A percentile compares a stretch with the other conserved stretches of the same genome.
These are phyloP conservation scores for Limnanthes douglasii DNA, from an alignment of 345 rosid genomes.

Conservation along the genomic window DNA sequence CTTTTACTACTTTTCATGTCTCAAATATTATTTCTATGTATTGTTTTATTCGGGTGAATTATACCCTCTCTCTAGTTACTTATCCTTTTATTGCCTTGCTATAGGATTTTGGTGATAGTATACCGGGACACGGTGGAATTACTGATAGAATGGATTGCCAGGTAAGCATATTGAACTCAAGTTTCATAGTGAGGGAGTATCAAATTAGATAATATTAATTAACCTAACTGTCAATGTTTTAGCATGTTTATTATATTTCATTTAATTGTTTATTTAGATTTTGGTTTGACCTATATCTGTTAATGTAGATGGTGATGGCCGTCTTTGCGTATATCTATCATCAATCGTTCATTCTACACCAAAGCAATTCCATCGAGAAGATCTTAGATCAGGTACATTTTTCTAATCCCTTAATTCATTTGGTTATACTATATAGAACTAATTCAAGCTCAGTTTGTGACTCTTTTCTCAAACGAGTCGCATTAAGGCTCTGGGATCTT, in stretches of 20 bases:
- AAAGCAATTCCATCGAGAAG: constrained; percentile 50
- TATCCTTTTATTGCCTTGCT: constrained; percentile 1
- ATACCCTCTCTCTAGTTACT: too few relatives aligned
- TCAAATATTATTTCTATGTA: too few relatives aligned
- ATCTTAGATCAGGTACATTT: constrained; percentile 55
- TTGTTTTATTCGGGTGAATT: too few relatives aligned
- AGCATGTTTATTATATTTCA: background rate
- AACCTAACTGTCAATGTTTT: too few relatives aligned
- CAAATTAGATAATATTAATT: too few relatives aligned
- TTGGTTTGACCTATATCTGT: background rate
- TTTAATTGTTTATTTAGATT: background rate
- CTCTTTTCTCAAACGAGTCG: too few relatives aligned
- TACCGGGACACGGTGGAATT: constrained; percentile 95
- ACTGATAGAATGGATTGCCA: constrained; percentile 97
- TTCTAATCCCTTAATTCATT: background rate
- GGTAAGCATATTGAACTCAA: constrained; percentile 16
- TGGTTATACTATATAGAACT: too few relatives aligned
- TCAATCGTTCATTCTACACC: constrained; percentile 60
- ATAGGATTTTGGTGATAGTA: constrained; percentile 44
- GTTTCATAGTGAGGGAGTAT: too few relatives aligned
- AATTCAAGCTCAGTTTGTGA: too few relatives aligned
- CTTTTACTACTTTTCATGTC: constrained; percentile 1
- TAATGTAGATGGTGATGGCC: constrained; percentile 89
- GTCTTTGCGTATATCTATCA: constrained; percentile 93
- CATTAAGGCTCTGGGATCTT: too few relatives aligned